Base-by-base conservation (phyloP, 768 basidiomycete genomes). In the Termitomyces sp. region DNA sequence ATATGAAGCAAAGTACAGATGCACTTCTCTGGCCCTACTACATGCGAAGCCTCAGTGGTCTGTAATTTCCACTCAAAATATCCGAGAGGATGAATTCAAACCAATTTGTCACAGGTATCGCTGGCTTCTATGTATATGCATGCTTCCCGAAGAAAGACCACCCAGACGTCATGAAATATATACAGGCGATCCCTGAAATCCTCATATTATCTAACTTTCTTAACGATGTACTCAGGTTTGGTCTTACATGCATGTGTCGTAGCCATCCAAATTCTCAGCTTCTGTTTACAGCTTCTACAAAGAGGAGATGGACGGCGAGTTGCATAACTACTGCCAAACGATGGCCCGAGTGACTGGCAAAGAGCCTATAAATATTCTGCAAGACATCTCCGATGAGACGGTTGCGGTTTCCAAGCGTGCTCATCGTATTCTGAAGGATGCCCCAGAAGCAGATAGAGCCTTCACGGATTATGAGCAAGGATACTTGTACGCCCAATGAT, bases 101-200 rank as follows among this genome's bases (percentile, higher is more conserved):
- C n/a, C n/a, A n/a, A n/a, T n/a, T n/a, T n/a, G n/a, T n/a, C n/a
- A n/a, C n/a, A 57, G 56, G 56, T 16, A 47, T 41, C 35, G 40
- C 56, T 28, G 50, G 50, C 14, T 57, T 57, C 43, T 57, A 52
- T 30, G 42, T 50, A 34, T 57, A 57, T 32, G 56, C 37, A 7
- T 57, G 56, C 44, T 57, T 57, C 56, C 56, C 56, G 5, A 57
- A 57, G 43, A 57, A 57, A 28, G 56, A 57, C 27, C 56, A 57
- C 19, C 56, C 56, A 1, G 56, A 57, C 10, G 56, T 52, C 35
- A 49, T 57, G 3, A 44, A 57, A 50, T 57, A 57, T 19, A 49
- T 57, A 0, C 56, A 57, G 45, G 56, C 56, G 6, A 57, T 57
- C 9, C 56, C 56, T 0, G 56, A 57, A 39, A 57, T 57, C 27